Conservation (phyloP, 208 protist genomes). For the Leishmania major region DNA sequence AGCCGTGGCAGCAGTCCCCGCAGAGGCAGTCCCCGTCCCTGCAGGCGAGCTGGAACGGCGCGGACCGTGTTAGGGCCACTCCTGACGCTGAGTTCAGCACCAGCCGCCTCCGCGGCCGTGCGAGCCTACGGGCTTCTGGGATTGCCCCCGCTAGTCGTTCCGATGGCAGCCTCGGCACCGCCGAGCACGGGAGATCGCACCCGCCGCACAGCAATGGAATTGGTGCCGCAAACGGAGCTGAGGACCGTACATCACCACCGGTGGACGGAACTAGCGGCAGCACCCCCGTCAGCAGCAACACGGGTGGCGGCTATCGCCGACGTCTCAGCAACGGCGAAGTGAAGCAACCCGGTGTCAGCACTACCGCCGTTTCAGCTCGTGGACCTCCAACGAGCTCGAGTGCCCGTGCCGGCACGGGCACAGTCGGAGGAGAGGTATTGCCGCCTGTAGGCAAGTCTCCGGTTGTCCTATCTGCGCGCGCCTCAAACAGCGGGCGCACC, state of each 20-base stretch:
- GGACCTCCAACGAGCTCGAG: background rate
- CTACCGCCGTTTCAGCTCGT: background rate
- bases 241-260: background rate
- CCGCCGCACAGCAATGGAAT: background rate
- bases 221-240: background rate
- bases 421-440: background rate
- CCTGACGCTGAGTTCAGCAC: background rate
- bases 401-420: background rate
- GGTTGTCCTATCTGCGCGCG: background rate
- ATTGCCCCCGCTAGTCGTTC: background rate
- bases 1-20: background rate
- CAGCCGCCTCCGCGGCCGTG: background rate
- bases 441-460: background rate
- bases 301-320: background rate
- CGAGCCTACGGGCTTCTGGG: background rate
- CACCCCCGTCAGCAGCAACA: background rate
- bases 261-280: background rate
- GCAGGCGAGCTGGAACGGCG: background rate
- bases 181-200: background rate
- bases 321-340: background rate
- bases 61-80: background rate
- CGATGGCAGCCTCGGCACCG: background rate
- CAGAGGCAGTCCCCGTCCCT: background rate
- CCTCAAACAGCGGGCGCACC: background rate
- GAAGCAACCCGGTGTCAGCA: background rate